phyloP scores from a whole-genome alignment of 1,284 basidiomycete species.

The Earliella scabrosa region DNA sequence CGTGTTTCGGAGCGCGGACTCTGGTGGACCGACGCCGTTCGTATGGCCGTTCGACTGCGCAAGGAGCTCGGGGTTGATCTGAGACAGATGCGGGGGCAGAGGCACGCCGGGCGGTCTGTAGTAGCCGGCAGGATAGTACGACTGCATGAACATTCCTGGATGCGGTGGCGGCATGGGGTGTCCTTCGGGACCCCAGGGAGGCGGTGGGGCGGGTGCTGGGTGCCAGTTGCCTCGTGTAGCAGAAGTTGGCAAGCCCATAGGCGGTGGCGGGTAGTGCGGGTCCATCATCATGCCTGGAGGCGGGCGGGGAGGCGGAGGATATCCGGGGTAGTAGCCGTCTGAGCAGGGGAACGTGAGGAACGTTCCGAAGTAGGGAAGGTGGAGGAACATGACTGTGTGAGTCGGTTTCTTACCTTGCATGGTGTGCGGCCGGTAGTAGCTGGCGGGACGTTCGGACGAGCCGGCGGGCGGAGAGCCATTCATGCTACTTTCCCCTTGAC shows the following conservation, averaged over 20 bases:
- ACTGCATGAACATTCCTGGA: slow-evolving; percentile 36
- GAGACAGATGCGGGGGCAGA: slow-evolving; percentile 33
- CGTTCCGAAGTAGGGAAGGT: slow-evolving; percentile 8
- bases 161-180: slow-evolving; percentile 31
- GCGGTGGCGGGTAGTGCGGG: slow-evolving; percentile 40
- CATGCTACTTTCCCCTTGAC: slow-evolving; percentile 42
- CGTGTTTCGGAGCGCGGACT: slow-evolving; percentile 21
- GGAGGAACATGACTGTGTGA: neutral
- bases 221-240: slow-evolving; percentile 46
- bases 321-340: slow-evolving; percentile 23
- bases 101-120: slow-evolving; percentile 45
- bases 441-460: slow-evolving; percentile 41
- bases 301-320: slow-evolving; percentile 27
- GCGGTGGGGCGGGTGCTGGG: slow-evolving; percentile 25
- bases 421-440: slow-evolving; percentile 69
- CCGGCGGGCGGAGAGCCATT: slow-evolving; percentile 32
- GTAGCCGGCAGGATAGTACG: slow-evolving; percentile 51
- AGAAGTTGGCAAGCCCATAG: slow-evolving; percentile 54
- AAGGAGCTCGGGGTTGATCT: slow-evolving; percentile 27
- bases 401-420: slow-evolving; percentile 36
- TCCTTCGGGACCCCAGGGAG: slow-evolving; percentile 42
- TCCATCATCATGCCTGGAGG: slow-evolving; percentile 36
- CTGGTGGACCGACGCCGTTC: slow-evolving; percentile 23
- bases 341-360: slow-evolving; percentile 8
- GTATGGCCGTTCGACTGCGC: slow-evolving; percentile 23